Base-by-base conservation (phyloP, 1,284 basidiomycete species). In the Moesziomyces parantarcticus region DNA sequence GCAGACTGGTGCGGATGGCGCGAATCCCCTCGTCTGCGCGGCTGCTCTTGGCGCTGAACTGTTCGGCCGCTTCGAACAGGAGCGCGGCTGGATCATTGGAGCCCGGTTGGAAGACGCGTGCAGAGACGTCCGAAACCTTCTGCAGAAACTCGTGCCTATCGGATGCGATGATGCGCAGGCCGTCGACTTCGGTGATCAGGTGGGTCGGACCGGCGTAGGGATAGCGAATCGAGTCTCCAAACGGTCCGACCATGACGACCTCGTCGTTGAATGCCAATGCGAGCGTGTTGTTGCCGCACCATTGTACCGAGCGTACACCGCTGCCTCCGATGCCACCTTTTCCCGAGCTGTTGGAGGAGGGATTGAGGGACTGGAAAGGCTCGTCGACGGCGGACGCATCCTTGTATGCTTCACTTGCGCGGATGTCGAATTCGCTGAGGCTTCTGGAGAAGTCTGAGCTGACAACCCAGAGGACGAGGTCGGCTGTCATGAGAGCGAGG, bases 201-300 rank as follows among this genome's bases (percentile, higher is more conserved):
- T 92, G 90, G 0, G 89, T 90, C 0, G 91, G 86, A 1, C 92
- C 92, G 4, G 88, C 82, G 79, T 97, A 94, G 75, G 89, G 88
- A 82, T 92, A 96, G 74, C 92, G 94, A 22, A 98, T 85, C 1
- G 90, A 91, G 72, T 96, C 94, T 1, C 94, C 94, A 69, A 90
- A 92, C 5, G 96, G 96, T 3, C 96, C 95, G 10, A 97, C 91
- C 48, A 99, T 87, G 16, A 95, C 86, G 0, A 91, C 91, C 46
- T 90, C 86, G n/a, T 88, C 87, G 40, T 89, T 88, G 91, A 93
- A 98, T 3, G 90, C 91, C 18, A 98, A 88, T 3, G 94, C 88
- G 25, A 99, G 91, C 0, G 94, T 93, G 84, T 99, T 94, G 82
- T 94, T 94, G 6, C 95, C 95, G 80, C 95, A 98, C 97, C 97